Conservation (phyloP, 1,284 basidiomycete genomes). For the Ceratobasidium sp. region DNA sequence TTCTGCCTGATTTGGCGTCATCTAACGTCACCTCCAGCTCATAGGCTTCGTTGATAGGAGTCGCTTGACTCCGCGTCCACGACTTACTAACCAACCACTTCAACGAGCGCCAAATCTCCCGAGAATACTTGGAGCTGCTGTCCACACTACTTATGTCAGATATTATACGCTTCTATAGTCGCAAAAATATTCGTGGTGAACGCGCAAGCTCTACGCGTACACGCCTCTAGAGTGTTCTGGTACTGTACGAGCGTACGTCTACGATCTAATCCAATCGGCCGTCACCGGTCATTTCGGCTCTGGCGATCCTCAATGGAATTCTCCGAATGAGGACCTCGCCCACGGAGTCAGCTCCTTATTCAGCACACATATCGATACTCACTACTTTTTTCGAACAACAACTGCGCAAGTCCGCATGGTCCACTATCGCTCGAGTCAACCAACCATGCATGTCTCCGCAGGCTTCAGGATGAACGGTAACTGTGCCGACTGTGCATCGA, state of each 20-base stretch:
- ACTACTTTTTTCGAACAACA: not conserved
- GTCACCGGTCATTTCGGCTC: not conserved
- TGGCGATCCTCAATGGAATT: not conserved
- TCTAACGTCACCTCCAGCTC: no score
- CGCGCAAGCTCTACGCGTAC: conserved; percentile 10
- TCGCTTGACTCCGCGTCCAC: no score
- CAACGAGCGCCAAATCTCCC: no score
- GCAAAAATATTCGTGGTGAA: not conserved
- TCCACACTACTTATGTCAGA: no score
- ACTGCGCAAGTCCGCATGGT: conserved; percentile 34
- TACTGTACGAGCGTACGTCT: not conserved
- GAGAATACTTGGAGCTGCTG: no score
- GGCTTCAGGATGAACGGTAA: not conserved
- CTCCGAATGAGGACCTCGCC: not conserved
- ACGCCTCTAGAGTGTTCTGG: not conserved
- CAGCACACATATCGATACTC: not conserved
- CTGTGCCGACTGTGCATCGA: conserved; percentile 26
- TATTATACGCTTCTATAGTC: no score
- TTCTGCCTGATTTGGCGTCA: no score
- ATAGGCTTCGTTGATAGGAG: no score
- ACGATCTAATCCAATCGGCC: not conserved
- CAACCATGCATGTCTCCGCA: conserved; percentile 6
- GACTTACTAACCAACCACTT: no score
- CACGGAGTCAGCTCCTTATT: not conserved
- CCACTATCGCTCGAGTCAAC: conserved; percentile 2